Percentiles rank a stretch among this genome's conserved stretches.
phyloP scores from a whole-genome alignment of 73 alveolate genomes.

The Tetrahymena elliotti region DNA sequence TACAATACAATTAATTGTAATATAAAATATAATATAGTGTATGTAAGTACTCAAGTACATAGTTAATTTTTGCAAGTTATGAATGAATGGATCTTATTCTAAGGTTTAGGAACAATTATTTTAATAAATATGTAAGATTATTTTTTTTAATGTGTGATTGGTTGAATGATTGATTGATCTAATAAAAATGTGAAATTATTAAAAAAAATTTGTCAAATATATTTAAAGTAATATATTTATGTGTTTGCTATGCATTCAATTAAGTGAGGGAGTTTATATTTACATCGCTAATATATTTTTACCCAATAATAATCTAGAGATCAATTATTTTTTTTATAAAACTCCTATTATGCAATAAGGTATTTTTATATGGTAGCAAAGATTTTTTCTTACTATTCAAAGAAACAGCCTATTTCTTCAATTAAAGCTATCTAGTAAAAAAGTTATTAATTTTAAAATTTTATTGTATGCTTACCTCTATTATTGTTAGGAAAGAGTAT shows the following conservation, averaged over 20 bases:
- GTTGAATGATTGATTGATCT: too few species aligned
- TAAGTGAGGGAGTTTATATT: background rate
- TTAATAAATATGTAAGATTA: too few species aligned
- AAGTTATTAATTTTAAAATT: background rate
- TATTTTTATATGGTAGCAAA: too few species aligned
- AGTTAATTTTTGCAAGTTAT: too few species aligned
- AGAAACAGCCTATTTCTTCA: background rate
- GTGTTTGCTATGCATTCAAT: background rate
- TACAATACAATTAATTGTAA: too few species aligned
- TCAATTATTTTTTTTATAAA: background rate
- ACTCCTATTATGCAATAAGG: background rate
- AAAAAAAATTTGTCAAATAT: too few species aligned
- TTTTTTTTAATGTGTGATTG: too few species aligned
- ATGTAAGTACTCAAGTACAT: too few species aligned
- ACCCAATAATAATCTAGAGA: background rate
- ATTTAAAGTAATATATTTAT: background rate
- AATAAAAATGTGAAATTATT: background rate
- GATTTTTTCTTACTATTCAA: background rate
- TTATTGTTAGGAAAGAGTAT: background rate
- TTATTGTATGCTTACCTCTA: background rate
- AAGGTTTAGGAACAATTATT: too few species aligned
- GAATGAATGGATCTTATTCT: too few species aligned
- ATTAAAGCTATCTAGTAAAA: too few species aligned
- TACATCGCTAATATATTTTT: background rate
- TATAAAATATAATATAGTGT: too few species aligned